Evolutionary conservation across 331 rosid species (phyloP), one percentile per base, ranked within the genome.

Genomic region (Saraca asoca): DNA sequence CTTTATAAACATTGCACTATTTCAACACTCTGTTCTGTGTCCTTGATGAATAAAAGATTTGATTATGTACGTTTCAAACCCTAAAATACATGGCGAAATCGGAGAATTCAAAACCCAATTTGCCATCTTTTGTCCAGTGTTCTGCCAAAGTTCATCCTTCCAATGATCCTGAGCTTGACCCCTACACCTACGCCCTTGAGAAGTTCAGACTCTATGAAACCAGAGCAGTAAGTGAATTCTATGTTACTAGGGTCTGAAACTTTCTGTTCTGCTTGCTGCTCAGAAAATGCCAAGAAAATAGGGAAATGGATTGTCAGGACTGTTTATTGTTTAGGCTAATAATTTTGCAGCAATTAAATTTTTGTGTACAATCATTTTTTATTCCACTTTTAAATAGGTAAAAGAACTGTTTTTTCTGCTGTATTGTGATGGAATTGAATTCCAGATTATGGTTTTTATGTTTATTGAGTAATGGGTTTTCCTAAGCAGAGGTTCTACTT

Each of bases 141-240:
- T 78, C 78, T 7, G 75, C 88, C 45, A 85, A 89, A 62, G 78
- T 89, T 20, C 93, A 87, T 50, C 95, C 95, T 48, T 76, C 91
- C 55, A 76, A 54, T 62, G 86, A 91, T 50, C 85, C 85, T 5
- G 95, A 87, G 31, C 48, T 65, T 29, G 96, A 89, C 77, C 84
- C 87, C 10, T 65, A 56, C 62, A 79, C 86, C 16, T 85, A 82
- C 75, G 87, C 95, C 33, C 87, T 85, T 19, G 96, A 93, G 83
- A 93, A 93, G 62, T 93, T 90, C 80, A 80, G 62, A 54, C 95
- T 93, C 34, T 90, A 87, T 68, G 97, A 93, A 77, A 90, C 98
- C 49, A 71, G 87, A 80, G 90, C 91, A 85, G 96, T 90, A 82
- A 71, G 16, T 9, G 17, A 6, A 33, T n/a, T 29, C 52, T 12